phyloP scores from a whole-genome alignment of 176 grass and related monocot species.

The Oryza glaberrima region DNA sequence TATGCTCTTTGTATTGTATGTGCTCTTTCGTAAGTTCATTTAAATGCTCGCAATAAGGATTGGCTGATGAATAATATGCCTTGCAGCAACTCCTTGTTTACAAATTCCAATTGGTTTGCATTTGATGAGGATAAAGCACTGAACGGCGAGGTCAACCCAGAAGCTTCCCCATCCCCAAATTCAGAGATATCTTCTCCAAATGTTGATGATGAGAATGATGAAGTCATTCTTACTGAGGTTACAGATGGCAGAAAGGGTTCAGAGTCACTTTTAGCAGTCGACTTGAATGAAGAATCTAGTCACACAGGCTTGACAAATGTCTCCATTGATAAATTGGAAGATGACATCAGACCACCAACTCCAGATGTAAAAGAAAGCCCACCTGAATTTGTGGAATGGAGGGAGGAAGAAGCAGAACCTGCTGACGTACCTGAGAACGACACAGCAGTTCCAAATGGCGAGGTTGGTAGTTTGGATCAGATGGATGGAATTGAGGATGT shows the following conservation, averaged over 20 bases:
- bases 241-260: conserved; percentile 38
- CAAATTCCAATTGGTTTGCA: conserved; percentile 96
- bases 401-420: conserved; percentile 49
- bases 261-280: conserved; percentile 7
- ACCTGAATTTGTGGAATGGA: conserved; percentile 52
- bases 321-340: conserved; percentile 31
- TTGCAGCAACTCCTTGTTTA: conserved; percentile 84
- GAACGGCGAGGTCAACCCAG: conserved; percentile 28
- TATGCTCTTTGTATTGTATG: conserved; percentile 16
- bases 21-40: conserved; percentile 9
- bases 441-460: conserved; percentile 23
- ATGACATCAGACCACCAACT: conserved; percentile 51
- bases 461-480: conserved; percentile 24
- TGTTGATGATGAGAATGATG: conserved; percentile 42
- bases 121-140: conserved; percentile 71
- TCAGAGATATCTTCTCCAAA: conserved; percentile 43
- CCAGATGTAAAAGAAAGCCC: conserved; percentile 53
- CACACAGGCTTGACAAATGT: conserved; percentile 26
- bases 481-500: conserved; percentile 29
- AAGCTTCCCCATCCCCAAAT: conserved; percentile 61
- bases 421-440: conserved; percentile 30
- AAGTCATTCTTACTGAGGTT: conserved; percentile 51
- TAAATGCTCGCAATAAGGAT: conserved; percentile 24
- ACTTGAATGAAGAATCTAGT: conserved; percentile 31
- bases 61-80: conserved; percentile 41